phyloP scores from a whole-genome alignment of 306 rosid genomes.

The Coriaria nepalensis region DNA sequence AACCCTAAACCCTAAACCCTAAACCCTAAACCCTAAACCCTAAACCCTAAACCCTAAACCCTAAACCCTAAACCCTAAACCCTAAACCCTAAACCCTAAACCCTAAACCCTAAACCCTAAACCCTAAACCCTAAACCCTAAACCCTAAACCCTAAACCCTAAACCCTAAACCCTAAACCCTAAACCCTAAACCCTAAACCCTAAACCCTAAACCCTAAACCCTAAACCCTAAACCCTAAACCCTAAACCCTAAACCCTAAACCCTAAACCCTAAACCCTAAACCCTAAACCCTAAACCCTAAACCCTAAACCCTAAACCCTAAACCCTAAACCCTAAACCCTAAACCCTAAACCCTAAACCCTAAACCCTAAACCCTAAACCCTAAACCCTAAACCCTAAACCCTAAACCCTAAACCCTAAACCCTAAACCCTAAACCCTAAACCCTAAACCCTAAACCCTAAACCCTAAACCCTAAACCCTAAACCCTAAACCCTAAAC shows the following conservation, averaged over 20 bases:
- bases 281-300: too few species aligned
- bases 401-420: too few species aligned
- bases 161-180: constrained; percentile 12
- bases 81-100: constrained; percentile 11
- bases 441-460: too few species aligned
- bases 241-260: constrained; percentile 3
- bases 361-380: too few species aligned
- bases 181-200: constrained; percentile 9
- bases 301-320: too few species aligned
- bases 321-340: too few species aligned
- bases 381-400: too few species aligned
- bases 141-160: constrained; percentile 9
- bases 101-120: constrained; percentile 12
- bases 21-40: constrained; percentile 13
- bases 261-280: too few species aligned
- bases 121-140: constrained; percentile 7
- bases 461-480: too few species aligned
- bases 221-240: constrained; percentile 5
- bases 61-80: constrained; percentile 13
- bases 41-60: constrained; percentile 12
- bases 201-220: constrained; percentile 4
- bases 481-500: too few species aligned
- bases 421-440: too few species aligned
- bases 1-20: constrained; percentile 11
- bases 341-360: too few species aligned